Base-by-base conservation (phyloP, 306 rosid species). In the Vigna angularis region DNA sequence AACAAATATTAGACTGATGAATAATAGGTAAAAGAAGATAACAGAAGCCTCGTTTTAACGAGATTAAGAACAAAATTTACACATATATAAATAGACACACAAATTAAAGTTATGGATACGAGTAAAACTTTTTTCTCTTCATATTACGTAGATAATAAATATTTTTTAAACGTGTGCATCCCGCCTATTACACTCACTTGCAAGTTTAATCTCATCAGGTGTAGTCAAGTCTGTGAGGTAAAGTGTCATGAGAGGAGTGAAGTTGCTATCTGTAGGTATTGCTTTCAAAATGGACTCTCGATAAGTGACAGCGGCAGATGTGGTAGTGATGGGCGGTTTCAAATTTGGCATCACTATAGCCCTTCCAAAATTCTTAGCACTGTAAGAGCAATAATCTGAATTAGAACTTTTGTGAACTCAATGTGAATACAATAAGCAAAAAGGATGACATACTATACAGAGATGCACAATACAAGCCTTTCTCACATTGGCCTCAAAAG, bases 331-430 rank as follows among this genome's bases (percentile, higher is more conserved):
- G 5, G 97, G 97, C 32, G 98, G 97, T 85, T 85, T 91, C 85
- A 94, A 74, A 94, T 94, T 94, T 5, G 98, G 98, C 97, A 94
- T 94, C 73, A 94, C 93, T 70, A 94, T 94, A 32, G 89, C 98
- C 86, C 97, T 90, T 77, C 88, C 88, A 80, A 94, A 94, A 69
- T 88, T 90, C 69, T 71, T 81, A 70, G 98, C 94, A 76, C 97
- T 94, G 82, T 45, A 62, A 10, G 30, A 24, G 45, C n/a, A 57
- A 76, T 55, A 73, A 58, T 82, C 69, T 17, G 59, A 77, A 73
- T 50, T 59, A 82, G 53, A 28, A 65, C 30, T 51, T 26, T 8
- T 11, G 4, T 20, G 52, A 62, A 52, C n/a, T 36, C 6, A 51
- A 13, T 42, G 6, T 16, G 53, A 69, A 68, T 10, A 36, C 65